Conservation (phyloP, 805 yeast species). For the Candida suzukii region DNA sequence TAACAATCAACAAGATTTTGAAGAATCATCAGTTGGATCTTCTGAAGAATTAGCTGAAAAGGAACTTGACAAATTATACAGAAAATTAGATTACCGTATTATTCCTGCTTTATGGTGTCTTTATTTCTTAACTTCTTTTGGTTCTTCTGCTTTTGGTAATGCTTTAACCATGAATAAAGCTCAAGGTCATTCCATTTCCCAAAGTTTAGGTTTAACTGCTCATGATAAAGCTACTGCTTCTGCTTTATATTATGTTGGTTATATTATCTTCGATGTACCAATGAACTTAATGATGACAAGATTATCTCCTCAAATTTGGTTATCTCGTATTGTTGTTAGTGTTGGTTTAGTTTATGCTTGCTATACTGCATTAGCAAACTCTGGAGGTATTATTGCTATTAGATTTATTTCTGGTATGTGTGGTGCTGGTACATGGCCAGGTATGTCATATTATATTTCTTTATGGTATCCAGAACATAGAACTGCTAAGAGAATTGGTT, state of each 20-base stretch:
- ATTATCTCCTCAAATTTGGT: conserved; percentile 80
- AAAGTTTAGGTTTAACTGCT: conserved; percentile 41
- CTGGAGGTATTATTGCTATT: conserved; percentile 59
- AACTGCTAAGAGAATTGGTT: conserved; percentile 74
- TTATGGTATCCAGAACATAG: conserved; percentile 81
- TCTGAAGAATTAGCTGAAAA: conserved; percentile 15
- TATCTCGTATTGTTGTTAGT: conserved; percentile 66
- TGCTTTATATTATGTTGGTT: conserved; percentile 78
- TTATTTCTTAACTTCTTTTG: conserved; percentile 75
- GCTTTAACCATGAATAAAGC: conserved; percentile 71
- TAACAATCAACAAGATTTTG: background rate
- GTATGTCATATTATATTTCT: conserved; percentile 75
- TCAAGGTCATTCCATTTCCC: conserved; percentile 53
- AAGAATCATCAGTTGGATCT: background rate
- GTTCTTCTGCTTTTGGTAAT: conserved; percentile 68
- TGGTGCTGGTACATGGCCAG: conserved; percentile 90
- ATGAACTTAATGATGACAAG: conserved; percentile 83
- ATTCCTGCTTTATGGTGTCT: conserved; percentile 79
- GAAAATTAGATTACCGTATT: conserved; percentile 61
- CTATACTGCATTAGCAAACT: conserved; percentile 51
- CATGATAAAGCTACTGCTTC: conserved; percentile 67
- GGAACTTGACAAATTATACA: conserved; percentile 46
- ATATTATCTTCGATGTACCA: conserved; percentile 79
- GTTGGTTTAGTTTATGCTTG: conserved; percentile 77
- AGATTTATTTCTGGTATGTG: conserved; percentile 69